These are phyloP conservation scores for Santalum album DNA, from an alignment of 164 flowering plant genomes.

Conservation along the genomic window DNA sequence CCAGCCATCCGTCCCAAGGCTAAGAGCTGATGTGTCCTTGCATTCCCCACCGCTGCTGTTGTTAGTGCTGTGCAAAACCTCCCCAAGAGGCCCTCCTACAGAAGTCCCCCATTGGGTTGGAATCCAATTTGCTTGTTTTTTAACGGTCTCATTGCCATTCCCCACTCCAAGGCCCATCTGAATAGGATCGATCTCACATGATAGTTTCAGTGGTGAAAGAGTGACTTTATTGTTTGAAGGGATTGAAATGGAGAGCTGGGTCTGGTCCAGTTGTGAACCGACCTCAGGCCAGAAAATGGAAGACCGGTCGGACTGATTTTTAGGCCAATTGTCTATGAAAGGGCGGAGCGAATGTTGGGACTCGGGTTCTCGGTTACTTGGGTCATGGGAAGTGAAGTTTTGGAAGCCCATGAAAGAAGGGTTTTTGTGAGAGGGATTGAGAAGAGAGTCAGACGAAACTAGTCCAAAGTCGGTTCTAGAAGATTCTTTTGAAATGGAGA, in stretches of 20 bases:
- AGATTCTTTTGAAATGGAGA: slow-evolving; percentile 33
- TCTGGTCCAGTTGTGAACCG: slow-evolving; percentile 45
- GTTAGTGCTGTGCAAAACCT: slow-evolving; percentile 48
- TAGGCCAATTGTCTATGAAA: slow-evolving; percentile 69
- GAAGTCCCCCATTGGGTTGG: slow-evolving; percentile 78
- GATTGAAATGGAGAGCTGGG: slow-evolving; percentile 75
- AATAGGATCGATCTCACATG: slow-evolving; percentile 43
- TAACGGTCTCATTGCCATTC: slow-evolving; percentile 22
- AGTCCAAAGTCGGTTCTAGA: slow-evolving; percentile 42
- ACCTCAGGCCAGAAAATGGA: too few species aligned
- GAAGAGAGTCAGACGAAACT: slow-evolving; percentile 43
- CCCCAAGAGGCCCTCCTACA: slow-evolving; percentile 86
- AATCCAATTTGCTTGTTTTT: too few species aligned
- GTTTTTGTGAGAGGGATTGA: slow-evolving; percentile 32
- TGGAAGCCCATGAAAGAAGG: slow-evolving; percentile 20
- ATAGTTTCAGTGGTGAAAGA: slow-evolving; percentile 45
- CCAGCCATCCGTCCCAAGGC: slow-evolving; percentile 61
- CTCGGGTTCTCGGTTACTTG: slow-evolving; percentile 27
- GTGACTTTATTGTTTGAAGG: slow-evolving; percentile 42
- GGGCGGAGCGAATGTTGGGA: slow-evolving; percentile 42
- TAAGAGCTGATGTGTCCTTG: slow-evolving; percentile 34
- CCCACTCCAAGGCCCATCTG: slow-evolving; percentile 59
- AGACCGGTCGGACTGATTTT: too few species aligned
- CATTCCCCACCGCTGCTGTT: slow-evolving; percentile 17
- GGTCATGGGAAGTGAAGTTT: slow-evolving; percentile 24